Percentiles rank a stretch among this genome's conserved stretches.
These are phyloP conservation scores for Arabidopsis thaliana DNA, from an alignment of 345 rosid species.

Conservation along the genomic window TAIR10.1 NC_003074.8:10309001-10309500, in stretches of 20 bases:
- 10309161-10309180: neutral
- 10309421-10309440: neutral
- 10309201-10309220: neutral
- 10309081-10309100: neutral
- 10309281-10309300: neutral
- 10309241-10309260: neutral
- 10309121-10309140: neutral
- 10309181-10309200: neutral
- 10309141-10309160: neutral
- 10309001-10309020: neutral
- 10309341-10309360: constrained; percentile 2
- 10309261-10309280: neutral
- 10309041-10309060: neutral
- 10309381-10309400: too few relatives aligned
- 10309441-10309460: constrained; percentile 6
- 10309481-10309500: constrained; percentile 26
- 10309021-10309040: neutral
- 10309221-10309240: neutral
- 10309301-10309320: neutral
- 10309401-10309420: neutral
- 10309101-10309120: neutral
- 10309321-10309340: constrained; percentile 10
- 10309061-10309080: neutral
- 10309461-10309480: constrained; percentile 31
- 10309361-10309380: neutral